phyloP scores from a whole-genome alignment of 257 asterid genomes.

The Perilla frutescens region DNA sequence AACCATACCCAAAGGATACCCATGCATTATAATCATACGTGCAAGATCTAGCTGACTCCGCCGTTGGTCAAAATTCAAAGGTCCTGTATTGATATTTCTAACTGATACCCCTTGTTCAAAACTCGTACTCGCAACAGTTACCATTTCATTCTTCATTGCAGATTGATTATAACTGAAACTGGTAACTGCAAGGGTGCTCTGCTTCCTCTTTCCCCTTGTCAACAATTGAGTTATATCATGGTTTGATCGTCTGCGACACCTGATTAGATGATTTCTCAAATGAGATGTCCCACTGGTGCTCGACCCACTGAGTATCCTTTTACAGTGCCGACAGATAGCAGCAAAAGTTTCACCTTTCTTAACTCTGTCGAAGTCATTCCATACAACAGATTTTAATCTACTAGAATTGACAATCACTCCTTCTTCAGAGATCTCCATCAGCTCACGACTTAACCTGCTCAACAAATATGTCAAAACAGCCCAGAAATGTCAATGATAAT shows the following conservation, averaged over 20 bases:
- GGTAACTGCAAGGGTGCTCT: constrained; percentile 53
- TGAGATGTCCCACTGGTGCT: constrained; percentile 97
- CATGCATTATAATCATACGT: constrained; percentile 90
- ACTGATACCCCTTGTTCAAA: constrained; percentile 51
- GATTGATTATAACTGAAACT: constrained; percentile 50
- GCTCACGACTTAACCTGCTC: constrained; percentile 9
- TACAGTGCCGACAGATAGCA: constrained; percentile 88
- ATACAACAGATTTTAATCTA: constrained; percentile 84
- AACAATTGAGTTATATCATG: constrained; percentile 64
- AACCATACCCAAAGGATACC: constrained; percentile 86
- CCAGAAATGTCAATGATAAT: neutral
- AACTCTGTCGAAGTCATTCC: constrained; percentile 96
- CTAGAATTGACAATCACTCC: constrained; percentile 75
- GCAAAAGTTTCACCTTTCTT: constrained; percentile 78
- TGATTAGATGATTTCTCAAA: constrained; percentile 85
- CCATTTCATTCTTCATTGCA: constrained; percentile 55
- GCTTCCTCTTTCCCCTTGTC: constrained; percentile 79
- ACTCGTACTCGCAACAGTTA: constrained; percentile 55
- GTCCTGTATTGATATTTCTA: constrained; percentile 45
- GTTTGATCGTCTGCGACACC: constrained; percentile 80
- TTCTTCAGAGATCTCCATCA: constrained; percentile 83
- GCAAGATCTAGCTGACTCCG: constrained; percentile 78
- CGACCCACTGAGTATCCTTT: constrained; percentile 90
- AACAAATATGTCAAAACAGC: constrained; percentile 33
- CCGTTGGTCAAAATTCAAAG: constrained; percentile 62